phyloP scores from a whole-genome alignment of 2,329 filamentous ascomycete genomes.

The Juglanconis oblonga region DNA sequence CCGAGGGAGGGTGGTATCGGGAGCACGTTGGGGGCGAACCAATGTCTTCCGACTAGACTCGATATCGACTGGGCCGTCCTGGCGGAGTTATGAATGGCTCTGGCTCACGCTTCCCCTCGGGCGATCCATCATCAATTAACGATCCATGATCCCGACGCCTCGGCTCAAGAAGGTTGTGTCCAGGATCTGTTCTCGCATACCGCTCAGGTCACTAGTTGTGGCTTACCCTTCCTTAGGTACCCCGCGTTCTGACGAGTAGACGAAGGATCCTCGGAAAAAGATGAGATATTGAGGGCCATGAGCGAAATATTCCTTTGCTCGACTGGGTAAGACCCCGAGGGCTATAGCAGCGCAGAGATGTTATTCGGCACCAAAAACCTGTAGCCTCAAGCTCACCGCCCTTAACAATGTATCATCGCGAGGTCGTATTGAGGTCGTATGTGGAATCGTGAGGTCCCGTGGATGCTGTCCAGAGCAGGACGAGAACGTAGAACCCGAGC shows the following conservation, averaged over 20 bases:
- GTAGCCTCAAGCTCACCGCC: too few species aligned
- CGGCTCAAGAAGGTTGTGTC: too few species aligned
- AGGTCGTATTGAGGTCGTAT: too few species aligned
- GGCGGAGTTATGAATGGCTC: background rate
- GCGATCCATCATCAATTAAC: background rate
- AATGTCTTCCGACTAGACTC: conserved; percentile 9
- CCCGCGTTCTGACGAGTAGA: background rate
- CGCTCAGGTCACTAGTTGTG: conserved; percentile 1
- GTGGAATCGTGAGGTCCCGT: too few species aligned
- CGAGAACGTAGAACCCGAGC: too few species aligned
- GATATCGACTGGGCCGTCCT: background rate
- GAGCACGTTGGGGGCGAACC: conserved; percentile 7
- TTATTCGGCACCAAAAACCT: too few species aligned
- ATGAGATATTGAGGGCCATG: background rate
- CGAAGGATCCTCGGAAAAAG: background rate
- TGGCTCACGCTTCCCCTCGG: background rate
- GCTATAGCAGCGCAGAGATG: too few species aligned
- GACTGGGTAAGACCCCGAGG: too few species aligned
- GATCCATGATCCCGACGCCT: conserved; percentile 6
- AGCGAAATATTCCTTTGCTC: too few species aligned
- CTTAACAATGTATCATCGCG: too few species aligned
- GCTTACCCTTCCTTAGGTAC: background rate
- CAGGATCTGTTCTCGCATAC: conserved; percentile 2
- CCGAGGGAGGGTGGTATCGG: conserved; percentile 9
- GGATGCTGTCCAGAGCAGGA: too few species aligned